A percentile compares a stretch with the other conserved stretches of the same genome.
These are phyloP conservation scores for Cyclotella cryptica DNA, from an alignment of 108 stramenopile species.

Conservation along the genomic window DNA sequence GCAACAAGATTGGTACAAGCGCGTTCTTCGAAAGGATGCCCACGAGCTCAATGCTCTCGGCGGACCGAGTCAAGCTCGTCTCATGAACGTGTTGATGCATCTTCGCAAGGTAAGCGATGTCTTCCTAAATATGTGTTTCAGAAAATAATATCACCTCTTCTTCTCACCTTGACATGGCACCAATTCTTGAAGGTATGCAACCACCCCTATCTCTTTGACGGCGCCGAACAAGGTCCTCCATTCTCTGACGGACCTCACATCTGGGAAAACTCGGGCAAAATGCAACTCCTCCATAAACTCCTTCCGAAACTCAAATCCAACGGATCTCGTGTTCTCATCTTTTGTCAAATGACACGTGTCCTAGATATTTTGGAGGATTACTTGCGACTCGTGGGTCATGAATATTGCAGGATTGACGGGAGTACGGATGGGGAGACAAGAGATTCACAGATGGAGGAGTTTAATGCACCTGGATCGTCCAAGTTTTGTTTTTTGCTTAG, in stretches of 20 bases:
- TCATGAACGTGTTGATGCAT: constrained; percentile 98
- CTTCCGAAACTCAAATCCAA: constrained; percentile 91
- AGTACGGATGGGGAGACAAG: constrained; percentile 93
- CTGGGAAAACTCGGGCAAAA: constrained; percentile 97
- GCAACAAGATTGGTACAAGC: constrained; percentile 97
- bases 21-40: constrained; percentile 91
- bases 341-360: constrained; percentile 97
- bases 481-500: constrained; percentile 97
- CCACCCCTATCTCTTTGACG: constrained; percentile 99
- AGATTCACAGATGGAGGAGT: constrained; percentile 95
- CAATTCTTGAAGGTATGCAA: constrained; percentile 80
- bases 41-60: constrained; percentile 91
- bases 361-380: constrained; percentile 98
- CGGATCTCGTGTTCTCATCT: constrained; percentile 96
- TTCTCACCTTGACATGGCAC: too few species aligned
- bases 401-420: constrained; percentile 98
- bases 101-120: constrained; percentile 80
- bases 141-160: background rate
- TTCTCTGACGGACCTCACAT: constrained; percentile 97
- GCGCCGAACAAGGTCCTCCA: constrained; percentile 97
- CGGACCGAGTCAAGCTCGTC: constrained; percentile 91
- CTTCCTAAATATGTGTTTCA: background rate
- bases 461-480: constrained; percentile 90
- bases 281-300: constrained; percentile 92
- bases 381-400: constrained; percentile 75